phyloP scores from a whole-genome alignment of 1,284 basidiomycete species.

The Tetrapyrgos nigripes region DNA sequence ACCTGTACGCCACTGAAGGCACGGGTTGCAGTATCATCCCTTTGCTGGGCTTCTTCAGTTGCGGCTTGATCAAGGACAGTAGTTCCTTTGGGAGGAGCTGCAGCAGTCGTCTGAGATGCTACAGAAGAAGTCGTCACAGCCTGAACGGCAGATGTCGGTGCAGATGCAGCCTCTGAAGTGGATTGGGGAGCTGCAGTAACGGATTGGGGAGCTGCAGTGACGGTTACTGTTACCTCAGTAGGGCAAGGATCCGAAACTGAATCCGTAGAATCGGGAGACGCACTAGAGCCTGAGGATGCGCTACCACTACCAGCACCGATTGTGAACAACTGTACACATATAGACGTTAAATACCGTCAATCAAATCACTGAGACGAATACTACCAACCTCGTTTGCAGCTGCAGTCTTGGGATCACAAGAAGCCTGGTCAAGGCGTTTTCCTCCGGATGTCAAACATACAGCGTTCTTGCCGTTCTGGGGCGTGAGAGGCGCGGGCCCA shows the following conservation, averaged over 20 bases:
- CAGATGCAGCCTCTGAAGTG: background rate
- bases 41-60: slow-evolving; percentile 17
- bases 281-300: background rate
- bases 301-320: slow-evolving; percentile 15
- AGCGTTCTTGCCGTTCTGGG: slow-evolving; percentile 12
- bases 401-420: slow-evolving; percentile 16
- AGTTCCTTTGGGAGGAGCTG: slow-evolving; percentile 4
- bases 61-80: slow-evolving; percentile 11
- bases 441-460: slow-evolving; percentile 22
- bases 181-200: slow-evolving; percentile 6
- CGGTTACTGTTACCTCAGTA: background rate
- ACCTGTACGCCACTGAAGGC: slow-evolving; percentile 20
- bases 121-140: background rate
- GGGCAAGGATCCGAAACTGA: background rate
- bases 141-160: slow-evolving; percentile 1
- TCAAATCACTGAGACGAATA: background rate
- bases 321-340: slow-evolving; percentile 20
- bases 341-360: background rate
- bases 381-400: slow-evolving; percentile 18
- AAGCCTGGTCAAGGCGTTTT: slow-evolving; percentile 21
- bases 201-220: slow-evolving; percentile 10
- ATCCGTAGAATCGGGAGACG: background rate
- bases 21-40: slow-evolving; percentile 23
- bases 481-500: slow-evolving; percentile 8
- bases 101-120: background rate